Conservation (phyloP, 345 rosid species). For the Aethionema arabicum region DNA sequence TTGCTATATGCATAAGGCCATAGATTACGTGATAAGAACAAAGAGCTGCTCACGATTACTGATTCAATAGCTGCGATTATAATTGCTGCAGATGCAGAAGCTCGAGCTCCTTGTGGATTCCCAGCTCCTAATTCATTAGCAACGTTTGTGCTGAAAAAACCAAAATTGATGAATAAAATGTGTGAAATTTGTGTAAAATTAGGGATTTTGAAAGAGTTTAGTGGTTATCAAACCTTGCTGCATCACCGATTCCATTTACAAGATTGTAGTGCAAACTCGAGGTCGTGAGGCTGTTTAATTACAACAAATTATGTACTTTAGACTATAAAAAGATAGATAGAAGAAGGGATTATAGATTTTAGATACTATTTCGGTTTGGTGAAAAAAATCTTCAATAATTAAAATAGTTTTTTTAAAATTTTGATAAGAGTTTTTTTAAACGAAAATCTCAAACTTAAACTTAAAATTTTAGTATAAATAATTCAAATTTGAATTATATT, state of each 20-base stretch:
- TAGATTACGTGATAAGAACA: constrained; percentile 33
- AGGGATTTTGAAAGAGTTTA: not conserved
- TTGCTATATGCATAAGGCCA: constrained; percentile 42
- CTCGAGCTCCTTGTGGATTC: constrained; percentile 34
- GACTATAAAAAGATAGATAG: not conserved
- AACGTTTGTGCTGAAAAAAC: constrained; percentile 34
- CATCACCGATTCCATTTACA: constrained; percentile 37
- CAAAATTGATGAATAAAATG: not conserved
- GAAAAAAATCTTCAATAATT: too few species aligned
- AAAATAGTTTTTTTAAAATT: too few species aligned
- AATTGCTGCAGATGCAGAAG: constrained; percentile 33
- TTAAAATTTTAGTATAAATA: too few species aligned
- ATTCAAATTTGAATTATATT: too few species aligned
- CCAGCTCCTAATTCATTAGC: constrained; percentile 43
- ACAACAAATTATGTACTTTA: constrained; percentile 3
- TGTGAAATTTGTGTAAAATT: not conserved
- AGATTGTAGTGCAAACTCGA: constrained; percentile 36
- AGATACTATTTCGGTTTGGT: too few species aligned
- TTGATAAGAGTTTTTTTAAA: too few species aligned
- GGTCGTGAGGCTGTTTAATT: constrained; percentile 35
- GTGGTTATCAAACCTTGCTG: constrained; percentile 32
- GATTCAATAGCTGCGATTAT: constrained; percentile 38
- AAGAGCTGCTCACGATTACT: constrained; percentile 30
- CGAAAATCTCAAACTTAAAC: too few species aligned
- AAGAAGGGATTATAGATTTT: too few species aligned